A percentile compares a stretch with the other conserved stretches of the same genome.
These are phyloP conservation scores for Beauveria asiatica DNA, from an alignment of 2,329 filamentous ascomycete species.

Conservation along the genomic window DNA sequence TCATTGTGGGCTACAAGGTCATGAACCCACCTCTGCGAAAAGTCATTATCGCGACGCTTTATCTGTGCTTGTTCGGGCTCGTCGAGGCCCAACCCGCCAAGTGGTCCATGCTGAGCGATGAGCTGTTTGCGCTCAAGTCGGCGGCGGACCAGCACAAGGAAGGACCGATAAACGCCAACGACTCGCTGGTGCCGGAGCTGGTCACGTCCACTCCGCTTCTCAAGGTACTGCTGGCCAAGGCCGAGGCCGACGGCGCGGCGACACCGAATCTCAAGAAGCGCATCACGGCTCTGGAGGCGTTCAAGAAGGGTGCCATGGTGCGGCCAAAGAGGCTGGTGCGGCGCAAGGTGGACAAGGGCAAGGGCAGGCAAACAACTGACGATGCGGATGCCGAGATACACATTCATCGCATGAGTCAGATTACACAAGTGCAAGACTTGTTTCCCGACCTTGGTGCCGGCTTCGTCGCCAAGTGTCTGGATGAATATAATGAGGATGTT, in stretches of 20 bases:
- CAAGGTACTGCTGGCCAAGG: conserved; percentile 48
- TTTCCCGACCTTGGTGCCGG: conserved; percentile 80
- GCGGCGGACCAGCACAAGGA: conserved; percentile 56
- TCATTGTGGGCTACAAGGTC: conserved; percentile 56
- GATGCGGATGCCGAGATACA: conserved; percentile 48
- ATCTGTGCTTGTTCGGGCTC: conserved; percentile 65
- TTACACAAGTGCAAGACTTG: conserved; percentile 86
- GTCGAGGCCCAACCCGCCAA: conserved; percentile 59
- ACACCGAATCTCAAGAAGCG: conserved; percentile 51
- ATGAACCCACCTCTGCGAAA: conserved; percentile 56
- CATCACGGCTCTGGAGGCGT: conserved; percentile 50
- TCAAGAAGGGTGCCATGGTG: conserved; percentile 46
- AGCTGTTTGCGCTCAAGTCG: conserved; percentile 71
- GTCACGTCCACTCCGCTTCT: conserved; percentile 74
- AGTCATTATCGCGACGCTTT: conserved; percentile 62
- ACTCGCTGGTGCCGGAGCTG: conserved; percentile 72
- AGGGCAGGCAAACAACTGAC: conserved; percentile 35
- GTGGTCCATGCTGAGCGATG: conserved; percentile 68
- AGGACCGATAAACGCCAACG: conserved; percentile 47
- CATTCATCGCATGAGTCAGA: conserved; percentile 72
- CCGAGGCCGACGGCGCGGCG: conserved; percentile 40
- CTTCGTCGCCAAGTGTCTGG: conserved; percentile 71
- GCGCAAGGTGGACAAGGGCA: conserved; percentile 58
- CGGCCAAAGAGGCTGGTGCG: conserved; percentile 42
- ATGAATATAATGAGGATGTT: conserved; percentile 67